Base-by-base conservation (phyloP, 345 rosid genomes). In the Aethionema arabicum region DNA sequence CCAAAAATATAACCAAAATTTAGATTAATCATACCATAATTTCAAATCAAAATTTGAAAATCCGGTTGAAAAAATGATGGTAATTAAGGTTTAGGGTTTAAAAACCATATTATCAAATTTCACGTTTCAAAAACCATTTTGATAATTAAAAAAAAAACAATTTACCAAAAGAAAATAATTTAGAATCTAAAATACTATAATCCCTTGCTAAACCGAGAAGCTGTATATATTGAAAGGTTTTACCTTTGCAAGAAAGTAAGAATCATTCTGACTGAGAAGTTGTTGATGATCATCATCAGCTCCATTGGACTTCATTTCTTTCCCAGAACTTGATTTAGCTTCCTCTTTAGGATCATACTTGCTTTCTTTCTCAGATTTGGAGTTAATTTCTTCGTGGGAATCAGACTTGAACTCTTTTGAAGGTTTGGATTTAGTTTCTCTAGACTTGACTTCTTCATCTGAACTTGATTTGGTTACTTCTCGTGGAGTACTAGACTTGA, bases 171-270 rank as follows among this genome's bases (percentile, higher is more conserved):
- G n/a, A 1, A 37, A 6, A 10, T 37, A 10, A 3, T 6, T 37
- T 1, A 1, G 8, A 37, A 1, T 37, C 11, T 6, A 37, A 21
- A 21, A 21, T 21, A 21, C 27, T 2, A 21, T 21, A 37, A 37
- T 37, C 40, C 40, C 8, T 37, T 37, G 1, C 1, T 10, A 37
- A 37, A 6, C 40, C 11, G 2, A 37, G 11, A 37, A 37, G 1
- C 11, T 37, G 11, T 37, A 40, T 9, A 8, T 40, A 40, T 40
- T 0, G 1, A 8, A 27, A 54, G 47, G 27, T 4, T 11, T 59
- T 39, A 72, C 76, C 65, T 67, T 72, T 61, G 76, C 76, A 61
- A 72, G 76, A 54, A 72, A 72, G 68, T 65, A 52, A 5, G 76
- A 72, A 32, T 66, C 76, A 53, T 66, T 72, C 31, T 66, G 76